These are phyloP conservation scores for Trichoderma asperellum DNA, from an alignment of 2,329 filamentous ascomycete species.

Conservation along the genomic window DNA sequence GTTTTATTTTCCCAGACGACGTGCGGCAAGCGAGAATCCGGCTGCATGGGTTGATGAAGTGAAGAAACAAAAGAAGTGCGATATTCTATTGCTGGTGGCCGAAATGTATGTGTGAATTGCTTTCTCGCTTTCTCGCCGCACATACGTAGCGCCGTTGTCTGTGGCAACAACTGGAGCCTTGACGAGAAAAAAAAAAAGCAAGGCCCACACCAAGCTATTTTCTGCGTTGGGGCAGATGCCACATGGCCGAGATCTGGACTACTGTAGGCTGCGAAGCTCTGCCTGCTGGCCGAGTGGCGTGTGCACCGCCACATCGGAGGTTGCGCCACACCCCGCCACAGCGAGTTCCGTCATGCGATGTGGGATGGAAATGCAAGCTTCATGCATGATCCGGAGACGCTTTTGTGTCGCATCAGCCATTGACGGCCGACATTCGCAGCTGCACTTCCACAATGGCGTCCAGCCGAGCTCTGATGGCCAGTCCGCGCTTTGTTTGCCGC, in stretches of 20 bases:
- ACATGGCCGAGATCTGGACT: not conserved
- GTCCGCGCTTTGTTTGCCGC: slow-evolving; percentile 49
- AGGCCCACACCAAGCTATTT: not conserved
- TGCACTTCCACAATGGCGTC: slow-evolving; percentile 35
- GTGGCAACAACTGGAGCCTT: slow-evolving; percentile 41
- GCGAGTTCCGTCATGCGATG: slow-evolving; percentile 22
- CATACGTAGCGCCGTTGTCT: slow-evolving; percentile 43
- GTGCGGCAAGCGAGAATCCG: not conserved
- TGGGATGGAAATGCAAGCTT: slow-evolving; percentile 16
- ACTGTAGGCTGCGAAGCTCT: not conserved
- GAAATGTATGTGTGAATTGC: slow-evolving; percentile 27
- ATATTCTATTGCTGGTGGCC: slow-evolving; percentile 1
- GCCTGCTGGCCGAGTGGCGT: not conserved
- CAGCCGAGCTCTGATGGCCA: slow-evolving; percentile 35
- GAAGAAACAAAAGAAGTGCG: not conserved
- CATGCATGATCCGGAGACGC: not conserved
- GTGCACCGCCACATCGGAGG: slow-evolving; percentile 24
- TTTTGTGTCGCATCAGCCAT: slow-evolving; percentile 18
- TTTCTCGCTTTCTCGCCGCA: slow-evolving; percentile 39
- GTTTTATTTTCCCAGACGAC: not conserved
- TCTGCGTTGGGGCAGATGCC: not conserved
- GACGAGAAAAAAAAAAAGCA: slow-evolving; percentile 11
- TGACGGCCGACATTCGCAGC: slow-evolving; percentile 10
- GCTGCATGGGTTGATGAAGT: slow-evolving; percentile 26
- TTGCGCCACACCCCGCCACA: slow-evolving; percentile 27